Conservation (phyloP, 805 yeast genomes). For the Scheffersomyces coipomensis region DNA sequence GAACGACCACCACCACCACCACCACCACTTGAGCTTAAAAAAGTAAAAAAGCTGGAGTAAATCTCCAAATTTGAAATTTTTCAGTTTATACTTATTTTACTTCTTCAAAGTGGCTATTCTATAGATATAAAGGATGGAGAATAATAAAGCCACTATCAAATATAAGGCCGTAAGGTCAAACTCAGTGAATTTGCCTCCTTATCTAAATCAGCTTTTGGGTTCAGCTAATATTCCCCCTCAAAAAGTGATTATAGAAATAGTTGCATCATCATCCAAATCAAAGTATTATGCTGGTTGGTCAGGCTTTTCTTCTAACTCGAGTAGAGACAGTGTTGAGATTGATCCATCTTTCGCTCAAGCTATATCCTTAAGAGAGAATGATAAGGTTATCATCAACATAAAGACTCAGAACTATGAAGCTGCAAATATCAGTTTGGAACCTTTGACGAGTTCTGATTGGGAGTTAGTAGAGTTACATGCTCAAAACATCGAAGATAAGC, state of each 20-base stretch:
- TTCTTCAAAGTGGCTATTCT: neutral
- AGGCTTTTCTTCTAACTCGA: slow-evolving; percentile 44
- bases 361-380: slow-evolving; percentile 44
- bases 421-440: slow-evolving; percentile 70
- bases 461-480: slow-evolving; percentile 86
- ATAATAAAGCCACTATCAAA: slow-evolving; percentile 25
- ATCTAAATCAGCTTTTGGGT: slow-evolving; percentile 43
- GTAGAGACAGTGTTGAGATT: slow-evolving; percentile 46
- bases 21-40: too few relatives aligned
- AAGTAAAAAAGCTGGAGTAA: too few relatives aligned
- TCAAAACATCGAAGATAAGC: slow-evolving; percentile 65
- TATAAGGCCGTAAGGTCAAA: slow-evolving; percentile 42
- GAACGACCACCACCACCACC: too few relatives aligned
- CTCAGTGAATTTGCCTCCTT: slow-evolving; percentile 54
- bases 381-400: slow-evolving; percentile 39
- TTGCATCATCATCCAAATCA: slow-evolving; percentile 11
- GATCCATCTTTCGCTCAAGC: slow-evolving; percentile 66
- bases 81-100: neutral
- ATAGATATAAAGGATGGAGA: slow-evolving; percentile 36
- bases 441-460: slow-evolving; percentile 80
- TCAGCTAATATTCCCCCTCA: slow-evolving; percentile 57
- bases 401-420: slow-evolving; percentile 52
- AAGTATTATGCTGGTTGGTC: slow-evolving; percentile 62
- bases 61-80: too few relatives aligned
- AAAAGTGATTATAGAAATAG: slow-evolving; percentile 53